Base-by-base conservation (phyloP, 345 rosid genomes). In the Moricandia arvensis region DNA sequence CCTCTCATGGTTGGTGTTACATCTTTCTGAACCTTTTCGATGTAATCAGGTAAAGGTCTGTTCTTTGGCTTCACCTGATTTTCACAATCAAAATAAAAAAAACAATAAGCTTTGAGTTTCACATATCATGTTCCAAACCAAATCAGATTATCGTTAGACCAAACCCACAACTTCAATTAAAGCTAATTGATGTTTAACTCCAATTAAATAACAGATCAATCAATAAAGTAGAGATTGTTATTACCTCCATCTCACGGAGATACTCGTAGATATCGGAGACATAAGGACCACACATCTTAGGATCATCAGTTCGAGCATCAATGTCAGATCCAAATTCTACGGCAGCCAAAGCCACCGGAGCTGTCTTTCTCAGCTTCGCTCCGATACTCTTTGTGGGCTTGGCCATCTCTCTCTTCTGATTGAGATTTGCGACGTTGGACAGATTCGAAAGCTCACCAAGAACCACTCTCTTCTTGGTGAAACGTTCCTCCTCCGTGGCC, bases 1-100 rank as follows among this genome's bases (percentile, higher is more conserved):
- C 86, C 95, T 82, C 95, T 83, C 95, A 91, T 88, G 26, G 78
- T 83, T 15, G 89, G 79, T 35, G 79, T 84, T 1, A 89, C 69
- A 82, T 88, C 90, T 47, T 75, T 84, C 65, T 89, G 95, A 35
- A 91, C 82, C 66, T 79, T 86, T 74, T 88, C 95, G 0, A 89
- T 80, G 73, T 91, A 91, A 83, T 88, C 85, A 11, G 88, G 85
- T 35, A 81, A 75, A 0, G 95, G 88, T 58, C 88, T 86, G 55
- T 84, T 82, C 74, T 80, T 83, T 1, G 86, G 84, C 70, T 85
- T 87, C 69, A 71, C 77, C 95, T 91, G 77, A 67, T 16, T 70
- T 58, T 55, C 7, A 38, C 29, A 26, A 51, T 1, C 4, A 10
- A 33, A 49, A 49, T 15, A 16, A 49, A 2, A 60, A 15, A 24